Base-by-base conservation (phyloP, 2,329 filamentous ascomycete species). In the Xylaria digitata region DNA sequence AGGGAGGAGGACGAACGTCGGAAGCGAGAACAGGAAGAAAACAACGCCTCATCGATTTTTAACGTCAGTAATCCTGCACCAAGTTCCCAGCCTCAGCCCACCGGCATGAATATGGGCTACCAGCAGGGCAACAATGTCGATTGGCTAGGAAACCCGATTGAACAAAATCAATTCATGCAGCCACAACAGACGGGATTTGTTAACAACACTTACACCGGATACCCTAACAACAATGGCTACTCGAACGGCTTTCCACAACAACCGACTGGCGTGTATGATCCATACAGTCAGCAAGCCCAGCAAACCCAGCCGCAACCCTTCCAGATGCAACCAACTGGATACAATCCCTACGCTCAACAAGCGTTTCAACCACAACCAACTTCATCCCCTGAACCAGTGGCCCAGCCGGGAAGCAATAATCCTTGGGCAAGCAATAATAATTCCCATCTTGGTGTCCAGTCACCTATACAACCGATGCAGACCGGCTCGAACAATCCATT, bases 401-500 rank as follows among this genome's bases (percentile, higher is more conserved):
- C 90, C 21, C 90, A 93, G 69, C 84, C 94, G 26, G 94, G 94
- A 42, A 96, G 89, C 79, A 96, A 98, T 82, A 99, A 99, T 78
- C 96, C 96, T 0, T 99, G 95, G 93, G 92, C 93, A 26, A 86
- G 85, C 32, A 86, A 84, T 70, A 80, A 80, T 67, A 84, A 81
- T 68, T 86, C 86, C 70, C 83, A 87, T 66, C 78, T 71, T 8
- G 58, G 58, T 26, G 69, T 81, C 50, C 83, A 89, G 57, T 86
- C 91, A 59, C 81, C 90, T 1, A 81, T 97, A 70, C 90, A 92
- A 77, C 92, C 94, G 4, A 91, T 93, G 77, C 91, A 92, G 3
- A 99, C 96, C 2, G 96, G 96, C 54, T 98, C 96, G 17, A 99
- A 99, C 84, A 99, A 99, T 78, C 96, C 96, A 2, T 99, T 99